Percentiles rank a stretch among this genome's conserved stretches.
phyloP scores from a whole-genome alignment of 2,329 filamentous ascomycete genomes.

The Elsinoe australis region DNA sequence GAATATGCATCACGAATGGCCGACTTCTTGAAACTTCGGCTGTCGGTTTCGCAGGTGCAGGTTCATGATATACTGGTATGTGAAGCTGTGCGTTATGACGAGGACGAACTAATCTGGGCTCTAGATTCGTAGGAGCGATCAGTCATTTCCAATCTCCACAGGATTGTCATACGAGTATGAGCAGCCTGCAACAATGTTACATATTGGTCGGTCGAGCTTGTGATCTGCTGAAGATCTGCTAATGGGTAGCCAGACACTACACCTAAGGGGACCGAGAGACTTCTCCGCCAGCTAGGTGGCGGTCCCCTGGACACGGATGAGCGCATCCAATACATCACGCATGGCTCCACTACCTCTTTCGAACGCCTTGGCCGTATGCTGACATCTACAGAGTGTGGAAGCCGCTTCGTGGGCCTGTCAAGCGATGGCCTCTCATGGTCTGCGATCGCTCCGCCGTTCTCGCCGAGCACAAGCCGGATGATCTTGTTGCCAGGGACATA shows the following conservation, averaged over 20 bases:
- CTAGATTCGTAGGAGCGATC: background rate
- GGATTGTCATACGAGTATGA: background rate
- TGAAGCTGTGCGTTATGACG: background rate
- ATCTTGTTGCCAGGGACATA: background rate
- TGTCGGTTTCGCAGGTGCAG: no score
- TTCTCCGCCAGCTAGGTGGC: background rate
- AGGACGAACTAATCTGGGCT: no score
- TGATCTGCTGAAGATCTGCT: background rate
- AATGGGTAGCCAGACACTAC: background rate
- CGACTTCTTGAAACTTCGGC: no score
- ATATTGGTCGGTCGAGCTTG: background rate
- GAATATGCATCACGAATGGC: no score
- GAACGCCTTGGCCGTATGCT: background rate
- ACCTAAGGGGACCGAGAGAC: background rate
- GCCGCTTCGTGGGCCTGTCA: background rate
- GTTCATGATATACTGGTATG: background rate
- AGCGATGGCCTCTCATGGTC: background rate
- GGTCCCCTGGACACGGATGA: background rate
- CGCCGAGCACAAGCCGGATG: background rate
- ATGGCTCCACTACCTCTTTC: background rate
- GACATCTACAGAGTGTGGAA: background rate
- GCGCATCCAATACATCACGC: background rate
- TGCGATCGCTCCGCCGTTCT: background rate
- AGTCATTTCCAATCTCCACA: background rate
- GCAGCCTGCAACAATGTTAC: background rate